Evolutionary conservation across 768 basidiomycete species (phyloP).

Genomic region (Cystobasidium ongulense): DNA sequence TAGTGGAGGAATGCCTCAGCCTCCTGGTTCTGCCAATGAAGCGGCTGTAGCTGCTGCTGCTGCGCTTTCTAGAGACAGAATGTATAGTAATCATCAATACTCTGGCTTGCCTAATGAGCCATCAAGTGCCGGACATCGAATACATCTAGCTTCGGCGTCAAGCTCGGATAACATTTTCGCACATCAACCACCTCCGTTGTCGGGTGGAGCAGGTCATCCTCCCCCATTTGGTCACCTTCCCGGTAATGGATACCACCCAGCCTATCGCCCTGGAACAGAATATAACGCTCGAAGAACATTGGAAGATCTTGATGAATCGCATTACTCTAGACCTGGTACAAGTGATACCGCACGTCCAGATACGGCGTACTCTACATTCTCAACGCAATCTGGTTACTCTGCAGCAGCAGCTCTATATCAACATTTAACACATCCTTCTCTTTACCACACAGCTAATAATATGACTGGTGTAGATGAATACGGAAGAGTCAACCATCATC

Average conservation of each 20-base stretch:
- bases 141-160: neutral
- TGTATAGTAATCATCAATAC: neutral
- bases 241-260: neutral
- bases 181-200: slow-evolving; percentile 16
- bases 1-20: neutral
- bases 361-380: slow-evolving; percentile 11
- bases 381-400: slow-evolving; percentile 2
- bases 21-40: neutral
- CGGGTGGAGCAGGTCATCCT: neutral
- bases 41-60: neutral
- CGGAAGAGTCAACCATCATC: neutral
- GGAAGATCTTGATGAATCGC: slow-evolving; percentile 1
- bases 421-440: neutral
- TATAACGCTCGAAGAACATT: neutral
- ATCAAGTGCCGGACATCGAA: neutral
- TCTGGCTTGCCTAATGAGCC: slow-evolving; percentile 1
- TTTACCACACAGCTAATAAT: neutral
- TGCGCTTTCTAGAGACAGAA: neutral
- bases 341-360: slow-evolving; percentile 5
- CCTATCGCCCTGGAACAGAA: neutral
- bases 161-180: slow-evolving; percentile 10
- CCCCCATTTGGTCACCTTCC: neutral
- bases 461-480: neutral
- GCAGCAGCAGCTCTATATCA: slow-evolving; percentile 11
- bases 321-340: slow-evolving; percentile 8